Conservation (phyloP, 2,329 filamentous ascomycete genomes). For the Aspergillus glaucus region DNA sequence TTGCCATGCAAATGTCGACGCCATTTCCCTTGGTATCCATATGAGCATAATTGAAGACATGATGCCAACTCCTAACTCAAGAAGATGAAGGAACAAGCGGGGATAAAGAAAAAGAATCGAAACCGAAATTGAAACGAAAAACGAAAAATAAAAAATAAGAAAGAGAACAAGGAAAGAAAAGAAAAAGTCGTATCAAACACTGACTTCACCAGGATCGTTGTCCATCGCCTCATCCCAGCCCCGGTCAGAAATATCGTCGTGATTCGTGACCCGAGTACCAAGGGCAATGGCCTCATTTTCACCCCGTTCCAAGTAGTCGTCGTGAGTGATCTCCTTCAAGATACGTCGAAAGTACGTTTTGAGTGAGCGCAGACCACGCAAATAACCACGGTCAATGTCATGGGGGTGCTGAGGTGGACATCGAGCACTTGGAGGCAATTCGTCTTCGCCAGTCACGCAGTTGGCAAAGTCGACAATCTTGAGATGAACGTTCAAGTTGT, state of each 20-base stretch:
- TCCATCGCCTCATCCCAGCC: conserved; percentile 39
- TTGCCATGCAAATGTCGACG: conserved; percentile 16
- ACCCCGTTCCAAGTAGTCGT: conserved; percentile 39
- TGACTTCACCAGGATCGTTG: conserved; percentile 39
- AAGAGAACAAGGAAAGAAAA: background rate
- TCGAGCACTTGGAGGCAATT: conserved; percentile 48
- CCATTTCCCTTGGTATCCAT: conserved; percentile 7
- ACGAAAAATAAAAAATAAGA: conserved; percentile 1
- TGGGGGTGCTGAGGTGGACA: conserved; percentile 78
- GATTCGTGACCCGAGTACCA: conserved; percentile 26
- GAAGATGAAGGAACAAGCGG: conserved; percentile 3
- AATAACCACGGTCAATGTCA: conserved; percentile 79
- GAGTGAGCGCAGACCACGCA: conserved; percentile 74
- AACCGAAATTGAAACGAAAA: conserved; percentile 6
- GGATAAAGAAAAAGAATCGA: conserved; percentile 4
- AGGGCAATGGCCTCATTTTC: conserved; percentile 37
- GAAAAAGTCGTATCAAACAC: conserved; percentile 23
- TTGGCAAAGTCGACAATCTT: conserved; percentile 99
- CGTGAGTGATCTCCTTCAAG: conserved; percentile 62
- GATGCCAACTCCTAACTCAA: conserved; percentile 12
- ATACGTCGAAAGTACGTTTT: conserved; percentile 82
- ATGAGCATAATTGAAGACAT: conserved; percentile 3
- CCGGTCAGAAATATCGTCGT: conserved; percentile 24
- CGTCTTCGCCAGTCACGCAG: conserved; percentile 82
- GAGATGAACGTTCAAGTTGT: conserved; percentile 56